Conservation (phyloP, 129 eudicot genomes). For the Helianthus tuberosus region DNA sequence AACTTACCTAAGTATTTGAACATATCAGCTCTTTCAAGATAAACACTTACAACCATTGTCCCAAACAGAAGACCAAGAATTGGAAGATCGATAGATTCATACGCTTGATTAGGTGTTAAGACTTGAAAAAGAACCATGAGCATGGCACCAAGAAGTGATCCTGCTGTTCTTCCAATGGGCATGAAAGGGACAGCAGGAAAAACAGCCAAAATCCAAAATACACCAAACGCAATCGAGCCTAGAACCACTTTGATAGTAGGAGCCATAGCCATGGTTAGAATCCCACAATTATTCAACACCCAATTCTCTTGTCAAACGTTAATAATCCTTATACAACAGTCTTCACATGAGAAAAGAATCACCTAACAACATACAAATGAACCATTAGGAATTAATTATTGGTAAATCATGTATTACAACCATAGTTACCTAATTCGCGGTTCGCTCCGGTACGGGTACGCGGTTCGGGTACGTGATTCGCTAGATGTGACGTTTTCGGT, state of each 20-base stretch:
- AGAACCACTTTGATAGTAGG: conserved; percentile 76
- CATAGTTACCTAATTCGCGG: too few relatives aligned
- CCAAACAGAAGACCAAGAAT: conserved; percentile 90
- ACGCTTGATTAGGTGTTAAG: conserved; percentile 82
- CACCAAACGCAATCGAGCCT: conserved; percentile 73
- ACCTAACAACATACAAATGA: conserved; percentile 21
- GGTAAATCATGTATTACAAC: background rate
- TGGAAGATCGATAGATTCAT: conserved; percentile 89
- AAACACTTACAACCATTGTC: conserved; percentile 97
- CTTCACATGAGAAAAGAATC: background rate
- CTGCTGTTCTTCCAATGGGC: conserved; percentile 92
- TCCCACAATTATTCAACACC: conserved; percentile 12
- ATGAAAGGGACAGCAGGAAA: conserved; percentile 88
- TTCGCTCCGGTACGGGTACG: too few relatives aligned
- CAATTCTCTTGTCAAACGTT: background rate
- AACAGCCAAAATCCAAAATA: conserved; percentile 89
- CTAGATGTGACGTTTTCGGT: too few relatives aligned
- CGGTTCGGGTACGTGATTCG: too few relatives aligned
- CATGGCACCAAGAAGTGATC: conserved; percentile 91
- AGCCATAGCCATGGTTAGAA: conserved; percentile 71
- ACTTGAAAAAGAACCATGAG: conserved; percentile 90
- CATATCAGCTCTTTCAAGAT: conserved; percentile 95
- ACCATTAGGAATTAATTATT: background rate
- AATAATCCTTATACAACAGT: background rate
- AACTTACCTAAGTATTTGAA: conserved; percentile 74